phyloP scores from a whole-genome alignment of 1,139 yeast species.

The Lipomyces yarrowii region DNA sequence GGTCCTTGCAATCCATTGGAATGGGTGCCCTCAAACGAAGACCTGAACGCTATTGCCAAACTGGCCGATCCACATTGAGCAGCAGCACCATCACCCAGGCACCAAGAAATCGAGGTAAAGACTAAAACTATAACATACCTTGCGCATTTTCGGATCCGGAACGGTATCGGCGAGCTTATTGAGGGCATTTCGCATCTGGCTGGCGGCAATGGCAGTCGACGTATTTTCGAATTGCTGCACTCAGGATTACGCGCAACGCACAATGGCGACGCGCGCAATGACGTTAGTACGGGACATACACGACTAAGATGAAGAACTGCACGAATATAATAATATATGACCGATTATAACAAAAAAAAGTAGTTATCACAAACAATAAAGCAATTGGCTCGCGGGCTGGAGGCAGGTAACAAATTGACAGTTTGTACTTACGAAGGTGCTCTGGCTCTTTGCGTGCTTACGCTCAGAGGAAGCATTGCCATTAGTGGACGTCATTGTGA shows the following conservation, averaged over 20 bases:
- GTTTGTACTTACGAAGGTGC: constrained; percentile 41
- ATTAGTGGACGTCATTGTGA: constrained; percentile 19
- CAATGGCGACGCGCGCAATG: constrained; percentile 7
- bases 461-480: constrained; percentile 25
- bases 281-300: background rate
- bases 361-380: background rate
- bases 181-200: constrained; percentile 96
- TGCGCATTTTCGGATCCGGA: constrained; percentile 55
- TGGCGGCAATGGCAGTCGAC: constrained; percentile 93
- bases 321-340: background rate
- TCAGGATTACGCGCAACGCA: constrained; percentile 49
- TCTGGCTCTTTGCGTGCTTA: constrained; percentile 39
- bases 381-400: no score
- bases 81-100: background rate
- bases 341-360: background rate
- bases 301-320: background rate
- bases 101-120: background rate
- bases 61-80: background rate
- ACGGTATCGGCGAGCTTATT: constrained; percentile 86
- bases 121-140: constrained; percentile 25
- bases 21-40: background rate
- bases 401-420: no score
- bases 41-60: background rate
- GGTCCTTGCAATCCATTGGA: background rate
- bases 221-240: constrained; percentile 70